Evolutionary conservation across 768 basidiomycete genomes (phyloP), one percentile per base, ranked within the genome.

Genomic region (Hypholoma fasciculare): DNA sequence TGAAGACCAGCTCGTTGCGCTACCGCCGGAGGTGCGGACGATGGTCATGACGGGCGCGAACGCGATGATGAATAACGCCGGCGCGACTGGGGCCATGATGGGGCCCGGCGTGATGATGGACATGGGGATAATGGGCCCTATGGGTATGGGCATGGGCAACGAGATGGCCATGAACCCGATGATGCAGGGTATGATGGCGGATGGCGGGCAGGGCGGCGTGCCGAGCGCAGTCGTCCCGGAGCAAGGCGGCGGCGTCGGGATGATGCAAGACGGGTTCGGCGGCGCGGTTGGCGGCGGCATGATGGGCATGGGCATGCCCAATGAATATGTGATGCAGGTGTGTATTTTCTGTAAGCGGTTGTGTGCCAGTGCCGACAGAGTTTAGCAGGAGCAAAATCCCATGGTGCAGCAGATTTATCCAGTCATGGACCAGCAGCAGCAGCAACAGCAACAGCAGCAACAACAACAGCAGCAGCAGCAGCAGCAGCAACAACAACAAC

Each of bases 1-100:
- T 47, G 93, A 94, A 71, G 91, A 90, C 53, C 90, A 90, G 68
- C 78, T 92, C 40, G 78, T 85, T 27, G 85, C 84, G 36, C 81
- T 95, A 39, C 92, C 91, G 8, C 85, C 88, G 1, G 92, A 94
- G 58, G 79, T 93, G 56, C 87, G 91, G 39, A 86, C 88, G 59
- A 93, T 93, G 89, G 89, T 93, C 53, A 90, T 94, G 85, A 88
- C 90, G 7, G 87, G 89, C 16, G 85, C 90, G 60, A 85, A 84
- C 19, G 82, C 88, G 8, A 86, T 92, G 82, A 89, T 91, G 89
- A 82, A 82, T 56, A 80, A 80, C 58, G 85, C 76, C n/a, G 80
- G 64, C 30, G 74, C 73, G 17, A 83, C 78, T 59, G 73, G 80
- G 5, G 82, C 69, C 37, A 85, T 87, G 83, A 82, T 87, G 84